Evolutionary conservation across 2,329 filamentous ascomycete genomes (phyloP).

Genomic region (Fusarium sp.): DNA sequence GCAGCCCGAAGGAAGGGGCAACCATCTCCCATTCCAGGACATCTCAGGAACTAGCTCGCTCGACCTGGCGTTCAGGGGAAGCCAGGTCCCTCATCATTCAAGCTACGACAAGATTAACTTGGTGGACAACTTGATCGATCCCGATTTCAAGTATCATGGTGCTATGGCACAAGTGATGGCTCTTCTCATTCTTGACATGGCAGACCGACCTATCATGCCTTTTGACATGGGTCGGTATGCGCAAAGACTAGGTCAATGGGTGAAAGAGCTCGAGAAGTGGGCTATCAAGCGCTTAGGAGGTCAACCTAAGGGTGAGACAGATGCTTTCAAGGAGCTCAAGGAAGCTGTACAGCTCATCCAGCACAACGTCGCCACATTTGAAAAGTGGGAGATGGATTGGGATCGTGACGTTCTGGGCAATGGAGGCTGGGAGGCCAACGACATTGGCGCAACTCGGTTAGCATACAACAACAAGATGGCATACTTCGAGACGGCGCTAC

Average conservation of each 20-base stretch:
- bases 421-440: conserved; percentile 80
- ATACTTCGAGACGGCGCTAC: conserved; percentile 81
- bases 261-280: conserved; percentile 74
- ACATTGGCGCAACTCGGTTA: conserved; percentile 73
- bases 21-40: conserved; percentile 91
- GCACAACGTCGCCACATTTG: conserved; percentile 65
- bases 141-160: conserved; percentile 83
- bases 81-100: conserved; percentile 77
- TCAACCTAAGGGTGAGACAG: conserved; percentile 21
- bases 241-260: conserved; percentile 70
- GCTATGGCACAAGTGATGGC: conserved; percentile 82
- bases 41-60: conserved; percentile 90
- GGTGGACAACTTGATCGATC: conserved; percentile 84
- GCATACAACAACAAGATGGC: conserved; percentile 84
- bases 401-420: conserved; percentile 75
- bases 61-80: conserved; percentile 81
- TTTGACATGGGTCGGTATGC: conserved; percentile 84
- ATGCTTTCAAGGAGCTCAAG: conserved; percentile 50
- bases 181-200: conserved; percentile 85
- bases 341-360: conserved; percentile 72
- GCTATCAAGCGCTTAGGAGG: conserved; percentile 50
- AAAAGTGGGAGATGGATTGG: conserved; percentile 82
- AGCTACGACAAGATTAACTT: conserved; percentile 92
- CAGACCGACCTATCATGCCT: conserved; percentile 83
- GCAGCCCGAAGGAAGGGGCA: conserved; percentile 78